phyloP scores from a whole-genome alignment of 805 yeast species.

The Vanderwaltozyma tropicalis region DNA sequence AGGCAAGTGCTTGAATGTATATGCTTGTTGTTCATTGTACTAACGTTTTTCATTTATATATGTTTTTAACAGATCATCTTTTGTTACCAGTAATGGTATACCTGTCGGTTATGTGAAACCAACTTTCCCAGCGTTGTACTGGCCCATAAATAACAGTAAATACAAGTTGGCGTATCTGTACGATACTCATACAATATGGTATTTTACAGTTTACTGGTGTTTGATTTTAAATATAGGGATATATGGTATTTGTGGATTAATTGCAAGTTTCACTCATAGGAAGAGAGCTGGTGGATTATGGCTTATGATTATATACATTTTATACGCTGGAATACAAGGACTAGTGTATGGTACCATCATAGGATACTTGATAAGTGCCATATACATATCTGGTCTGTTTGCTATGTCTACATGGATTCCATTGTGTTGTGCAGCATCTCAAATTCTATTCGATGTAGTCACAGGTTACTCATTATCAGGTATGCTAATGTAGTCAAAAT shows the following conservation, averaged over 20 bases:
- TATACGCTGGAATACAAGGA: slow-evolving; percentile 54
- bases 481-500: slow-evolving; percentile 9
- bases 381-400: slow-evolving; percentile 71
- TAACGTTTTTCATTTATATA: not conserved
- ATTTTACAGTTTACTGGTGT: slow-evolving; percentile 74
- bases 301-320: slow-evolving; percentile 38
- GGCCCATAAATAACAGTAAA: slow-evolving; percentile 45
- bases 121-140: slow-evolving; percentile 64
- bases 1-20: not conserved
- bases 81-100: slow-evolving; percentile 38
- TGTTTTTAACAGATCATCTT: slow-evolving; percentile 13
- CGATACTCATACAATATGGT: slow-evolving; percentile 65
- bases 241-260: slow-evolving; percentile 52
- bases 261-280: slow-evolving; percentile 46
- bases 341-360: slow-evolving; percentile 63
- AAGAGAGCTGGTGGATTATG: slow-evolving; percentile 31
- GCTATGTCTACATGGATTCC: slow-evolving; percentile 96
- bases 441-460: slow-evolving; percentile 54
- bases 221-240: slow-evolving; percentile 54
- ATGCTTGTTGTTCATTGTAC: not conserved
- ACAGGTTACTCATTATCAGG: slow-evolving; percentile 29
- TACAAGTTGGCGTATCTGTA: slow-evolving; percentile 48
- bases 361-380: slow-evolving; percentile 64
- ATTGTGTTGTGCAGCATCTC: slow-evolving; percentile 63
- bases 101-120: slow-evolving; percentile 83